Percentiles rank a stretch among this genome's conserved stretches.
Evolutionary conservation across 768 basidiomycete species (phyloP).

Genomic region (Leccinum disarticulatum): DNA sequence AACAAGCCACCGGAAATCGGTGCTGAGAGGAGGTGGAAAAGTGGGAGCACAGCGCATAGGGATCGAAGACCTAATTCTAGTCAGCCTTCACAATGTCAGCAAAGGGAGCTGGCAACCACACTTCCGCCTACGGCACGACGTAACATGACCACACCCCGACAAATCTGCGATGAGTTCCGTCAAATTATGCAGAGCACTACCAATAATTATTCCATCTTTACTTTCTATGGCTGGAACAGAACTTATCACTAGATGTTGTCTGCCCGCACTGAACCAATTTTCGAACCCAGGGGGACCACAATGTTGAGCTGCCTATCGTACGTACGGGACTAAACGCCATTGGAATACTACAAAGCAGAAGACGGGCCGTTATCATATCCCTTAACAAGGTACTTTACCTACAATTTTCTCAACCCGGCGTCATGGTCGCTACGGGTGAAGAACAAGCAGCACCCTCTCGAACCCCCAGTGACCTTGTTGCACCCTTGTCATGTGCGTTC

Average conservation of each 20-base stretch:
- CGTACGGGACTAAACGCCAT: not conserved
- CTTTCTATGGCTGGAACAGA: not conserved
- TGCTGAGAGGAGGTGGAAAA: slow-evolving; percentile 57
- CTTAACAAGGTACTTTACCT: not conserved
- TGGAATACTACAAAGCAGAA: not conserved
- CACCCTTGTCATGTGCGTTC: not conserved
- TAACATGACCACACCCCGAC: slow-evolving; percentile 1
- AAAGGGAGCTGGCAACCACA: slow-evolving; percentile 85
- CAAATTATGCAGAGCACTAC: not conserved
- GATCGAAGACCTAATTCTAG: slow-evolving; percentile 67
- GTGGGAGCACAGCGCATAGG: slow-evolving; percentile 56
- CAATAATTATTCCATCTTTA: not conserved
- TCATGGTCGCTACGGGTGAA: not conserved
- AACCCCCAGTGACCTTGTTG: not conserved
- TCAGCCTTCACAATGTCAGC: slow-evolving; percentile 80
- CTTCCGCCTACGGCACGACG: slow-evolving; percentile 45
- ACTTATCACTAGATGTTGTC: not conserved
- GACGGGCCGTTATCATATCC: not conserved
- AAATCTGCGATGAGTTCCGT: not conserved
- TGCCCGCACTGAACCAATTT: not conserved
- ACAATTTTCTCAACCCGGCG: not conserved
- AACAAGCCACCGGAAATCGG: slow-evolving; percentile 59
- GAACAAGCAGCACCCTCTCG: not conserved
- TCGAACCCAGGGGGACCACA: not conserved
- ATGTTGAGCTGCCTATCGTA: not conserved